Base-by-base conservation (phyloP, 768 basidiomycete species). In the Hydnum rufescens region DNA sequence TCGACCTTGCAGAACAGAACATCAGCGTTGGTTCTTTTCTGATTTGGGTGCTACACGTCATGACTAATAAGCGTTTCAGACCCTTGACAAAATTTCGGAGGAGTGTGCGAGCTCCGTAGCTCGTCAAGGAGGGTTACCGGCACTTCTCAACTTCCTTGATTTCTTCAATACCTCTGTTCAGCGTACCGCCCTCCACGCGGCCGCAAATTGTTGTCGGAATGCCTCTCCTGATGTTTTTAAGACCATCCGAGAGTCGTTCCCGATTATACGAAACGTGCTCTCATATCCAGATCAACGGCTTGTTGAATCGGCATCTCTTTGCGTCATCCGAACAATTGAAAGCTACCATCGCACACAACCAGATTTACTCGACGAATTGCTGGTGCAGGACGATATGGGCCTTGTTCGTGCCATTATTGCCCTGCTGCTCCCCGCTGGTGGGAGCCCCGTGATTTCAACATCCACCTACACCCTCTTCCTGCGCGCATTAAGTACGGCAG, bases 111-210 rank as follows among this genome's bases (percentile, higher is more conserved):
- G 83, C 57, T 79, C 90, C 16, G 95, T 99, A 59, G 90, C 95
- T 23, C 80, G 89, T 52, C 95, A 96, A 68, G 89, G 89, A 50
- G 95, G 95, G 26, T 72, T 99, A 19, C 77, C 84, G 5, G 92
- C 93, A 26, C 70, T 97, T 34, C 76, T 97, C 60, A 89, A 86
- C 63, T 96, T 86, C 66, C 78, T 99, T 59, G 93, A 97, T 67
- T 99, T 99, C 69, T 97, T 97, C 68, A 90, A 88, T 16, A 96
- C 92, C 60, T 86, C 90, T 29, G 92, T 96, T 8, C 95, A 99
- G 64, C 76, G 95, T 49, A 97, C 90, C 0, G 95, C 95, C 23
- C 70, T 99, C 25, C 90, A 95, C 60, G 92, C 95, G 18, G 92
- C 92, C 1, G 82, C 93, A 31, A 96, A 96, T 60, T 97, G 95